phyloP scores from a whole-genome alignment of 306 rosid species.

The Vigna radiata region DNA sequence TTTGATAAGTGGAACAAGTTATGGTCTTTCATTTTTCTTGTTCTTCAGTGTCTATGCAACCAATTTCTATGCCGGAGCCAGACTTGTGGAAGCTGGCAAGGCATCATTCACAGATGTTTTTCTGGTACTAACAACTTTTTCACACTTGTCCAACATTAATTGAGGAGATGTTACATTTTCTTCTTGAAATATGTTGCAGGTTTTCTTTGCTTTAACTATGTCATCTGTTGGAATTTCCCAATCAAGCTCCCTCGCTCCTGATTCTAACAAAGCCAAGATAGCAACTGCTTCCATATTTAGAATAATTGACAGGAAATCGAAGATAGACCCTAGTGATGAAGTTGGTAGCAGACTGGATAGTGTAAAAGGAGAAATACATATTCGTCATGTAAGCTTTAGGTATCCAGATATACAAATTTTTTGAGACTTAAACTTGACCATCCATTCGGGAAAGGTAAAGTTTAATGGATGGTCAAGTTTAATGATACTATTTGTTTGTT shows the following conservation, averaged over 20 bases:
- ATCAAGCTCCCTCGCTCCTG: slow-evolving; percentile 64
- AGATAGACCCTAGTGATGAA: slow-evolving; percentile 68
- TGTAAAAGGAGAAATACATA: slow-evolving; percentile 66
- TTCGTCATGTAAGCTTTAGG: slow-evolving; percentile 69
- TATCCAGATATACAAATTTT: slow-evolving; percentile 73
- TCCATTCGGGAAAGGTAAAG: slow-evolving; percentile 72
- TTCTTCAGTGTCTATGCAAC: slow-evolving; percentile 64
- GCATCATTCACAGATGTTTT: slow-evolving; percentile 65
- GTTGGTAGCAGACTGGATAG: slow-evolving; percentile 59
- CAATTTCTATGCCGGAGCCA: slow-evolving; percentile 76
- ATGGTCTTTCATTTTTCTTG: slow-evolving; percentile 65
- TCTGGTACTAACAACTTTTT: slow-evolving; percentile 45
- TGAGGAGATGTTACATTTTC: background rate
- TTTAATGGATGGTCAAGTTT: slow-evolving; percentile 46
- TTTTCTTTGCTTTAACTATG: slow-evolving; percentile 78
- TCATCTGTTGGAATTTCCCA: slow-evolving; percentile 73
- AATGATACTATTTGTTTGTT: background rate
- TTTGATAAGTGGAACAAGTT: slow-evolving; percentile 72
- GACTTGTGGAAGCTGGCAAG: slow-evolving; percentile 55
- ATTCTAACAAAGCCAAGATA: slow-evolving; percentile 65
- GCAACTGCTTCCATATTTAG: slow-evolving; percentile 72
- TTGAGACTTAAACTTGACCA: slow-evolving; percentile 64
- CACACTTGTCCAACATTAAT: background rate
- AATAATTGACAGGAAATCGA: slow-evolving; percentile 63
- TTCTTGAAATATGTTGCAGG: slow-evolving; percentile 53